Conservation (phyloP, 495 filamentous ascomycete genomes). For the Xylaria sp. region DNA sequence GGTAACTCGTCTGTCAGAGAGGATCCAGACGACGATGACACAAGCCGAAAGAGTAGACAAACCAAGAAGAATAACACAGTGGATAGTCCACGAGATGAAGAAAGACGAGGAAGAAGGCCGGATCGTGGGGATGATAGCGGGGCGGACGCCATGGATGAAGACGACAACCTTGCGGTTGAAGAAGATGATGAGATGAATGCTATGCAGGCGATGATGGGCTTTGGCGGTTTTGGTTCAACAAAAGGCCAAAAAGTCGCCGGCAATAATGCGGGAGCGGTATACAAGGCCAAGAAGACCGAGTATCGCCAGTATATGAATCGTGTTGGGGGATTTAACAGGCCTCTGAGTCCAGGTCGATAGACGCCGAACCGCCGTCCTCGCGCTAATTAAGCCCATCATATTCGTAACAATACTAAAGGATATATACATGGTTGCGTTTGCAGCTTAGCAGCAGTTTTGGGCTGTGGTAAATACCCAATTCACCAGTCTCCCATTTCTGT, state of each 20-base stretch:
- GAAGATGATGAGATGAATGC: constrained; percentile 77
- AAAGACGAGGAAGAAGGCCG: constrained; percentile 32
- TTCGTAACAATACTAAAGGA: not conserved
- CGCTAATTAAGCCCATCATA: not conserved
- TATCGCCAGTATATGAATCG: constrained; percentile 99
- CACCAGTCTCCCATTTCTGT: not conserved
- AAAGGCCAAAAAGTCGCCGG: constrained; percentile 90
- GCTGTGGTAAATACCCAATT: not conserved
- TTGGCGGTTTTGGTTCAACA: constrained; percentile 82
- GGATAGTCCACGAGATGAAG: constrained; percentile 26
- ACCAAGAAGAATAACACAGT: constrained; percentile 23
- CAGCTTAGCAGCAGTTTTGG: not conserved
- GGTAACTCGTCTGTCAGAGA: constrained; percentile 46
- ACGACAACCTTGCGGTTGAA: constrained; percentile 55
- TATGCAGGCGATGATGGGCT: constrained; percentile 89
- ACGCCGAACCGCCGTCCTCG: not conserved
- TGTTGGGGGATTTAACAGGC: constrained; percentile 93
- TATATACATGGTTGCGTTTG: not conserved
- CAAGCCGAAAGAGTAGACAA: constrained; percentile 50
- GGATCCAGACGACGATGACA: constrained; percentile 46
- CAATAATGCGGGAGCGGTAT: constrained; percentile 82
- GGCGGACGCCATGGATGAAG: constrained; percentile 55
- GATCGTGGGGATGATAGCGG: constrained; percentile 37
- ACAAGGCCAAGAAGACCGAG: constrained; percentile 94
- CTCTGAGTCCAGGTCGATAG: constrained; percentile 65